Evolutionary conservation across 1,284 basidiomycete genomes (phyloP), one percentile per base, ranked within the genome.

Genomic region (Stygiomarasmius scandens): DNA sequence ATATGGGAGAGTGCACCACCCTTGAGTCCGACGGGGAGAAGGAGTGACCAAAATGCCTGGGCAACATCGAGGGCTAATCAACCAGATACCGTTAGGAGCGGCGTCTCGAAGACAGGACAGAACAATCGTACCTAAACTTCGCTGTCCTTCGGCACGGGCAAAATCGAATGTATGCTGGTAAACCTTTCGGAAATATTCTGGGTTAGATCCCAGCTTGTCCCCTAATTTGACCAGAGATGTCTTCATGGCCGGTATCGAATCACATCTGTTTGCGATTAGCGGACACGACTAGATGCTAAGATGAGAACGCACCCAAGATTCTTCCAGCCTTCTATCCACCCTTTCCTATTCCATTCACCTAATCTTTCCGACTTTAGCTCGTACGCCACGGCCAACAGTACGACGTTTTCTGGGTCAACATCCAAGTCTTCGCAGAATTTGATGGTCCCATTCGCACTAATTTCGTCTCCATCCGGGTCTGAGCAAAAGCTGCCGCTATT

Each of bases 91-190:
- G 3, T 25, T 3, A 29, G 5, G 23, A 19, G 47, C 16, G 27
- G 19, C 20, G 22, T 23, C 23, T n/a, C 8, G 32, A 27, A 43
- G 50, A 36, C 32, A 19, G 25, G 45, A 20, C 2, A 29, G 50
- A 22, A 49, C 49, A 19, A 24, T 68, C 81, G 54, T 61, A 86
- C 87, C 81, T 48, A 92, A 77, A 71, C 86, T 89, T 50, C 90
- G 79, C 67, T 85, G 89, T 0, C 95, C 95, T 55, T 91, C 86
- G 19, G 78, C 71, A 58, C 90, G 86, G 24, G 88, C 91, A 72
- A 98, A 93, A 60, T 89, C 85, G 68, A 98, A 99, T 0, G 93
- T 92, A 72, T 89, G 90, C 63, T 84, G 84, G 76, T 98, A 99
- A 10, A 98, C 93, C 62, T 87, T 85, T 61, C 84, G 84, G 76